Base-by-base conservation (phyloP, 345 rosid genomes). In the Gynandropsis gynandra region DNA sequence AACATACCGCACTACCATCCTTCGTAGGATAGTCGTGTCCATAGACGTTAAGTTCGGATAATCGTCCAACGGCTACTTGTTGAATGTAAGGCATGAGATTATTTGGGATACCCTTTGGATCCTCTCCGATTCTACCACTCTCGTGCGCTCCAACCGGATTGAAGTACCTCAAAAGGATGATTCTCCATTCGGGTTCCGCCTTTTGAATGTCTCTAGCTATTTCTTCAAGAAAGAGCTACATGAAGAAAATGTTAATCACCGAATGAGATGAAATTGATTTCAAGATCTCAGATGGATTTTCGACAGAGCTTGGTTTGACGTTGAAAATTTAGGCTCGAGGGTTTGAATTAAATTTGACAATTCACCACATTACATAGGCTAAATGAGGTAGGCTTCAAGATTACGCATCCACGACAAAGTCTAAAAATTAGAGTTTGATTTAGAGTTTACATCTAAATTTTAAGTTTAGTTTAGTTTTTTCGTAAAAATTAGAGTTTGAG, bases 61-160 rank as follows among this genome's bases (percentile, higher is more conserved):
- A 33, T 53, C 96, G 75, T 34, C 87, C 95, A 48, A 87, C 98
- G 9, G 96, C 92, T 4, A 90, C 98, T 79, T 90, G 96, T 38
- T 90, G 96, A 41, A 90, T 77, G 69, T 77, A 90, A 48, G 98
- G 96, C 92, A 90, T 87, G 52, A 87, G 95, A 67, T 87, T 87
- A 66, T 82, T 87, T 2, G 95, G 96, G 47, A 84, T 79, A 7
- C 96, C 98, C 63, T 68, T 84, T 50, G 98, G 96, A 72, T 90
- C 96, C 76, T 90, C 98, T 1, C 98, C 98, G 40, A 90, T 76
- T 59, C 65, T 72, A 43, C 96, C 95, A 56, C 98, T 90, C 71
- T 84, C 89, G 62, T 84, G 92, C 52, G 96, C 95, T 53, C 89
- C 96, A 15, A 87, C 96, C 9, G 98, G 98, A 70, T 90, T 87